Evolutionary conservation across 140 eudicot species (phyloP), one percentile per base, ranked within the genome.

Genomic region (Flaveria floridana): DNA sequence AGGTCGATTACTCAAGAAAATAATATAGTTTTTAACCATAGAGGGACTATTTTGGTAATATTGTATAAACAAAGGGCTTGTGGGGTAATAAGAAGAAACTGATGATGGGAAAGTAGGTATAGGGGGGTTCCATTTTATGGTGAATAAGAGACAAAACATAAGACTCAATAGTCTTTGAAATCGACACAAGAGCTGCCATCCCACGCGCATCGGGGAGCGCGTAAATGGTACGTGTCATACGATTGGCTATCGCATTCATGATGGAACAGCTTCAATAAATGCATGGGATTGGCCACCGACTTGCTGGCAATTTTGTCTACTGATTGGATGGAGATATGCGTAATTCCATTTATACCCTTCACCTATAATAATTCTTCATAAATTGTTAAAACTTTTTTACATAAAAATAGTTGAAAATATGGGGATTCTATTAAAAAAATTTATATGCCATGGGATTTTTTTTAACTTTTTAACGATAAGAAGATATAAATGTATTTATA

Each of bases 241-340:
- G 15, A 75, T 74, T 80, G 80, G 84, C 72, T 74, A 59, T 50
- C 19, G 2, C 14, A 48, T 23, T 80, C 76, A 74, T 68, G 84
- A 68, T 80, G 84, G 67, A 74, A 74, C 84, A 58, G 73, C 77
- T 74, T 80, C 84, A 80, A 58, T 80, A 75, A 80, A 80, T 75
- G 80, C 56, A 75, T 75, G 73, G 62, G 80, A 80, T 75, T 80
- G 84, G 77, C 75, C 80, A 80, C 84, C 84, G 77, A 75, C 73
- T 80, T 80, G 80, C 84, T 80, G 84, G 80, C 84, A 80, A 7
- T 80, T 80, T 75, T 75, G 77, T 75, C 80, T 48, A 69, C 55
- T 69, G 84, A 80, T 74, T 58, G 80, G 68, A 68, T 68, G 16
- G 75, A 72, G 42, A 79, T 55, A 6, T 58, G 51, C 3, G n/a